These are phyloP conservation scores for Flaveria bidentis DNA, from an alignment of 129 eudicot species.

Conservation along the genomic window DNA sequence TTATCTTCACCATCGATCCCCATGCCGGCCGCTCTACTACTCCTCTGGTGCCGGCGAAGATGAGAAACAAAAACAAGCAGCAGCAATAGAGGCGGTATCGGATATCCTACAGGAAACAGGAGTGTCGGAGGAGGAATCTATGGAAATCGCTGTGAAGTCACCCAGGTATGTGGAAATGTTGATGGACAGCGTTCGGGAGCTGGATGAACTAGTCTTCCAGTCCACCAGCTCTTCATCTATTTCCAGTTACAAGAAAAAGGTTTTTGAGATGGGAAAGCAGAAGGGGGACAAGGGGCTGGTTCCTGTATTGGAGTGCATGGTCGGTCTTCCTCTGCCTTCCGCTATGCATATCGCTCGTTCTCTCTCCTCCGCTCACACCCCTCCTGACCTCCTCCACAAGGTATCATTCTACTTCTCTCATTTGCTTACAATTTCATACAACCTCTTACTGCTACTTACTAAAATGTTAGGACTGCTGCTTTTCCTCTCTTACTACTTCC, in stretches of 20 bases:
- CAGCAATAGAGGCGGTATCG: slow-evolving; percentile 52
- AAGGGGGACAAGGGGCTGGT: slow-evolving; percentile 81
- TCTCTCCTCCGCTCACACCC: slow-evolving; percentile 52
- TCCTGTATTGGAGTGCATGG: slow-evolving; percentile 65
- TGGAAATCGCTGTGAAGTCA: slow-evolving; percentile 50
- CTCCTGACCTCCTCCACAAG: slow-evolving; percentile 51
- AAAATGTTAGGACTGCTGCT: too few relatives aligned
- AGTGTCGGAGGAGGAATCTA: slow-evolving; percentile 49
- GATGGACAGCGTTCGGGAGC: slow-evolving; percentile 58
- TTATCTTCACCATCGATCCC: background rate
- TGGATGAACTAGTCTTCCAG: slow-evolving; percentile 47
- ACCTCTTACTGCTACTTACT: too few relatives aligned
- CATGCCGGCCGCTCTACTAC: background rate
- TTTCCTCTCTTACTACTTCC: too few relatives aligned
- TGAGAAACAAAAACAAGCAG: slow-evolving; percentile 23
- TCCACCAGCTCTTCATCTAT: slow-evolving; percentile 18
- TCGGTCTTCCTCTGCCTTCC: slow-evolving; percentile 62
- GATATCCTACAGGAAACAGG: slow-evolving; percentile 52
- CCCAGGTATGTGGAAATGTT: slow-evolving; percentile 62
- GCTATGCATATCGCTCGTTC: slow-evolving; percentile 66
- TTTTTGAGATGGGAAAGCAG: slow-evolving; percentile 55
- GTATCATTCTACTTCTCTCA: slow-evolving; percentile 26
- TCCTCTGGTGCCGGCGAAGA: background rate
- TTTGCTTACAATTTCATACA: too few relatives aligned
- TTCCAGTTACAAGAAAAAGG: slow-evolving; percentile 47